phyloP scores from a whole-genome alignment of 2,329 filamentous ascomycete genomes.

The Basipetospora chlamydospora region DNA sequence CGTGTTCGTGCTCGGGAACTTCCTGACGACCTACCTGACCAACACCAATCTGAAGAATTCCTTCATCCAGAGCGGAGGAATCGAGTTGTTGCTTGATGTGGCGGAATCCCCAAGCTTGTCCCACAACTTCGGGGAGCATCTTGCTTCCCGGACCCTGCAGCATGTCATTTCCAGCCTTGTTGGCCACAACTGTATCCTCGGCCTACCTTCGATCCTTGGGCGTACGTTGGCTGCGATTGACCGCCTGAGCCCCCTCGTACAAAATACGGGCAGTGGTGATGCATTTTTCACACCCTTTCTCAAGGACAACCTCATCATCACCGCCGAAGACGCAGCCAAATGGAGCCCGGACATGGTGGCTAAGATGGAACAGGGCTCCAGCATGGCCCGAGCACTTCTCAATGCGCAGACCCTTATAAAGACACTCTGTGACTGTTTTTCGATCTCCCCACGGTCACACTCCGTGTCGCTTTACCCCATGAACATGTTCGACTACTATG shows the following conservation, averaged over 20 bases:
- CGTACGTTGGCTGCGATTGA: constrained; percentile 58
- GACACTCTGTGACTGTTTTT: constrained; percentile 61
- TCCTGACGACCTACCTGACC: constrained; percentile 59
- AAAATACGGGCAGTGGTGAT: constrained; percentile 27
- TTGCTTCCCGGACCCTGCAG: constrained; percentile 55
- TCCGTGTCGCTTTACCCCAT: constrained; percentile 55
- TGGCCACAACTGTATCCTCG: constrained; percentile 66
- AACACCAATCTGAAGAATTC: constrained; percentile 57
- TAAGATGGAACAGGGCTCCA: constrained; percentile 52
- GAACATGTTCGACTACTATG: constrained; percentile 76
- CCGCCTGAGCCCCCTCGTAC: constrained; percentile 50
- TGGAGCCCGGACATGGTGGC: constrained; percentile 21
- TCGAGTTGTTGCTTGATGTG: constrained; percentile 73
- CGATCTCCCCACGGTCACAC: constrained; percentile 50
- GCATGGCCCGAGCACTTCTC: constrained; percentile 63
- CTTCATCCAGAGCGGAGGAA: constrained; percentile 66
- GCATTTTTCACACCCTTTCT: constrained; percentile 63
- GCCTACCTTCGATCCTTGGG: constrained; percentile 66
- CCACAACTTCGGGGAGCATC: constrained; percentile 40
- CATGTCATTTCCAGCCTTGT: constrained; percentile 64
- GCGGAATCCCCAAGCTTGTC: constrained; percentile 70
- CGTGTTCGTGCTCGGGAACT: constrained; percentile 58
- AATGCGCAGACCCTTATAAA: constrained; percentile 63
- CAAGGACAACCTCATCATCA: constrained; percentile 20
- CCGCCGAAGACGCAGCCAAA: constrained; percentile 18